Evolutionary conservation across 2,329 filamentous ascomycete species (phyloP), one percentile per base, ranked within the genome.

Genomic region (Trichoderma atroviride): DNA sequence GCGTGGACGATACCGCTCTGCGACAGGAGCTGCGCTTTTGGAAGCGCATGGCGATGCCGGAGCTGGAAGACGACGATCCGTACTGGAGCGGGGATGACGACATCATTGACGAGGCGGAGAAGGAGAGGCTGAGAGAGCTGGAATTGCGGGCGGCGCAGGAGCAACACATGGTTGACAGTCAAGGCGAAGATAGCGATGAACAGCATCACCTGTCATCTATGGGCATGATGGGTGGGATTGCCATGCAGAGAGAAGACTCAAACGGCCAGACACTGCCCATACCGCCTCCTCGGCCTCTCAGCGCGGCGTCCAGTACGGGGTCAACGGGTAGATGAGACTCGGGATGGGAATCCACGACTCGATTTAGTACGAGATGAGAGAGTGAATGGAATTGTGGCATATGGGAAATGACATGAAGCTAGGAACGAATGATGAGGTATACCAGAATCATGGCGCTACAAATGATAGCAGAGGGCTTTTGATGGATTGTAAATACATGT

Each of bases 81-180:
- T 88, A 83, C 75, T 89, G 87, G 83, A 90, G 87, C 74, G 87
- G 87, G 69, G 88, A 91, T 72, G 88, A 90, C 73, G 88, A 91
- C 73, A 77, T 91, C 27, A 83, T 90, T 31, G 88, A 91, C 70
- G 80, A 83, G 0, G 83, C 84, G 16, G 88, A 90, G 79, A 90
- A 90, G 81, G 80, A 83, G 73, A 80, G 88, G 47, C 75, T 87
- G 63, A 80, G 78, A 57, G 85, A 87, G 72, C 74, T 86, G 58
- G 84, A 87, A 75, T 76, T 80, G 29, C 82, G 83, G 76, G 79
- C 81, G 3, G 81, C 79, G 16, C 75, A 84, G 71, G 76, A 80
- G 72, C 79, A 81, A 72, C 73, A 70, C 6, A 62, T 81, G 43
- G 70, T 74, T 53, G 76, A 78, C 31, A 76, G 76, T 37, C 76